Evolutionary conservation across 768 basidiomycete species (phyloP), one percentile per base, ranked within the genome.

Genomic region (Serendipita sp.): DNA sequence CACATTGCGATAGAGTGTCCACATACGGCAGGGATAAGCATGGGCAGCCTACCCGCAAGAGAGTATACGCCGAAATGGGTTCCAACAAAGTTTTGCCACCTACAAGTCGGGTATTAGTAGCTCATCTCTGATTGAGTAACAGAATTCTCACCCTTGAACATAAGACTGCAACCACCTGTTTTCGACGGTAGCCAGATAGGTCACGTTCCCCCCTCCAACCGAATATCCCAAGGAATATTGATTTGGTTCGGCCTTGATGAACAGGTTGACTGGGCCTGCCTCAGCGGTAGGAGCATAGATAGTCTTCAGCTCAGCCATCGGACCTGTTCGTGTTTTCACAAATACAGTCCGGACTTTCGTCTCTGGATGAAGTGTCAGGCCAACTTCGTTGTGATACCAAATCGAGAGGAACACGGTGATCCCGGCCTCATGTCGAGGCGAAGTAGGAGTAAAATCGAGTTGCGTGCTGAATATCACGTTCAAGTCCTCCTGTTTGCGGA

Each of bases 211-310:
- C 15, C 11, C 11, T 56, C 32, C 52, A 15, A 56, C n/a, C 13
- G 52, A 13, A 34, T 56, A 56, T 34, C 52, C 52, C 13, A 56
- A 28, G 1, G 52, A 56, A 28, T 56, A 56, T 28, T n/a, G n/a
- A 1, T 56, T 56, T 56, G 52, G 52, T 28, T 56, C 52, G 32
- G 52, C 52, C 52, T 56, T 56, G 52, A 56, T 56, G 52, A 56
- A 34, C 13, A 56, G 52, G 15, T n/a, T 56, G 32, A 56, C 32
- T 13, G 52, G n/a, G 13, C 52, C 52, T 15, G n/a, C 13, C 15
- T 15, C 15, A 28, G 32, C 30, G 32, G 15, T 1, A 13, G n/a
- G n/a, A 11, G 23, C 32, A 28, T 56, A 56, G 1, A 11, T 56
- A 15, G 52, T 56, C n/a, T 13, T 56, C 52, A 56, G 52, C 11